Evolutionary conservation across 805 yeast species (phyloP).

Genomic region (Candida ovalis): DNA sequence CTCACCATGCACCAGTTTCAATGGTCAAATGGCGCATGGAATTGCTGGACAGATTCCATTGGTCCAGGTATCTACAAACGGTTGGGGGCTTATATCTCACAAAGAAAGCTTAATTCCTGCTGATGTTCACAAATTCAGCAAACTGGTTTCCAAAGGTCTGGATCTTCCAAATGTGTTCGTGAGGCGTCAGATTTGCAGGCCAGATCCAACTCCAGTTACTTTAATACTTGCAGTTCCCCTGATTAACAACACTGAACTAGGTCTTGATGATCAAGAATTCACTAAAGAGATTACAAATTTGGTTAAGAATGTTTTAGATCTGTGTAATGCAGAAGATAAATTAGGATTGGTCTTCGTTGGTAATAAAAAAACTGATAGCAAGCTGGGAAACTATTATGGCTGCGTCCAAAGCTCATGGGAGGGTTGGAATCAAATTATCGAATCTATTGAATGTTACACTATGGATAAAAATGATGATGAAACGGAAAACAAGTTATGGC

Average conservation of each 20-base stretch:
- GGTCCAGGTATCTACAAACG: constrained; percentile 47
- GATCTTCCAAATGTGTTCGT: constrained; percentile 39
- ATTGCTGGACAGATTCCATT: constrained; percentile 30
- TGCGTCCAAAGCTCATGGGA: constrained; percentile 26
- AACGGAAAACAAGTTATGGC: constrained; percentile 16
- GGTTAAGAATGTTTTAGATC: constrained; percentile 8
- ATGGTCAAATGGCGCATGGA: neutral
- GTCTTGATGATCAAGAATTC: constrained; percentile 18
- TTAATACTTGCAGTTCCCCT: constrained; percentile 26
- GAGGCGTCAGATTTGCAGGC: constrained; percentile 36
- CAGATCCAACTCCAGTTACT: constrained; percentile 30
- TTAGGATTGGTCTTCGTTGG: constrained; percentile 30
- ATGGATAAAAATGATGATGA: constrained; percentile 12
- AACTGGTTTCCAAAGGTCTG: constrained; percentile 34
- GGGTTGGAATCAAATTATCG: constrained; percentile 26
- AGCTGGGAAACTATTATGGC: constrained; percentile 31
- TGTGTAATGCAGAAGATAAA: constrained; percentile 20
- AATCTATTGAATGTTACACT: constrained; percentile 19
- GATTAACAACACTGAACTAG: constrained; percentile 17
- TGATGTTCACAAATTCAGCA: constrained; percentile 36
- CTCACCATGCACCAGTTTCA: neutral
- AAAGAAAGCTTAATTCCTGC: constrained; percentile 33
- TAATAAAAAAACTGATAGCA: constrained; percentile 7
- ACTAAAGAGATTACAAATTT: constrained; percentile 13
- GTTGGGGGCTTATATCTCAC: constrained; percentile 40